phyloP scores from a whole-genome alignment of 1,284 basidiomycete genomes.

The Meira miltonrushii region DNA sequence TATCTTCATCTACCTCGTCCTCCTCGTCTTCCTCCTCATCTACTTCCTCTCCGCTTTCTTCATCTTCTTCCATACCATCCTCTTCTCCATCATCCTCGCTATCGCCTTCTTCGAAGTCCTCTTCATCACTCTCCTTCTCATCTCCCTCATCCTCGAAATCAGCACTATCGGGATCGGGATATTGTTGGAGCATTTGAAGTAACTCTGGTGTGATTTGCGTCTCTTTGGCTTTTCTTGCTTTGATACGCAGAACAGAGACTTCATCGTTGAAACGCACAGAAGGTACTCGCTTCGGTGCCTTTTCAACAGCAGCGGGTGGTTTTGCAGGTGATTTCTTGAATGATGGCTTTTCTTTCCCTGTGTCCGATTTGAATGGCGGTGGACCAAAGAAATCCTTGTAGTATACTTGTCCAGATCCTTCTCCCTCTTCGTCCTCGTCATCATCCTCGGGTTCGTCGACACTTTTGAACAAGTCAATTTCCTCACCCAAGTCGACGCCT shows the following conservation, averaged over 20 bases:
- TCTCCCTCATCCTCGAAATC: conserved; percentile 19
- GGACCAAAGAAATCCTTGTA: conserved; percentile 65
- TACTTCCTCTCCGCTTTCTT: conserved; percentile 43
- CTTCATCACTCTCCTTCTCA: conserved; percentile 28
- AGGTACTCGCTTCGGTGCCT: background rate
- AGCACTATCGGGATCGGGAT: conserved; percentile 10
- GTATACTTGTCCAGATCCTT: conserved; percentile 46
- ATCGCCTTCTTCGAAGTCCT: conserved; percentile 37
- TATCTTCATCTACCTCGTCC: conserved; percentile 5
- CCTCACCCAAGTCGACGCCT: conserved; percentile 57
- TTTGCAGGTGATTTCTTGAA: background rate
- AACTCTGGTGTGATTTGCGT: conserved; percentile 26
- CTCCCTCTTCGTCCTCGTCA: conserved; percentile 19
- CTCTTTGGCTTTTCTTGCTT: conserved; percentile 26
- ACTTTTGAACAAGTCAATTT: conserved; percentile 46
- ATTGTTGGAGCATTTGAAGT: conserved; percentile 20
- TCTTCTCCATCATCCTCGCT: conserved; percentile 41
- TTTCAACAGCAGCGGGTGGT: background rate
- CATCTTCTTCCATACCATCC: conserved; percentile 29
- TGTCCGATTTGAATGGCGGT: conserved; percentile 33
- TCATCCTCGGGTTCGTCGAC: conserved; percentile 22
- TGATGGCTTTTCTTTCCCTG: conserved; percentile 29
- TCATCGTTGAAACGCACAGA: conserved; percentile 71
- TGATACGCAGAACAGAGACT: conserved; percentile 67
- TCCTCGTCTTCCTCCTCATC: conserved; percentile 27